Base-by-base conservation (phyloP, 176 grass and related monocot species). In the Avena eriantha region DNA sequence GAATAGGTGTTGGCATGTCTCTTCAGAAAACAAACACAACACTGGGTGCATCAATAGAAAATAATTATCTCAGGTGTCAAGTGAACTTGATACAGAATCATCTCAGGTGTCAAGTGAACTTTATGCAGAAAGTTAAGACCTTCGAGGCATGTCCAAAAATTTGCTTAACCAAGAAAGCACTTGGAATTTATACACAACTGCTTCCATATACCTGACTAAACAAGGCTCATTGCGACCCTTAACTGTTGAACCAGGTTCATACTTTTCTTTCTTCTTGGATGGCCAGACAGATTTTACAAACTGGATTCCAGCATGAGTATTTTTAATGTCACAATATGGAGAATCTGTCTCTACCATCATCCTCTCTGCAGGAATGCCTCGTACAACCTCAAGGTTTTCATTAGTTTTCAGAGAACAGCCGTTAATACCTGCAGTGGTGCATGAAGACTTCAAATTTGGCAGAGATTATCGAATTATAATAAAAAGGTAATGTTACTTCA, bases 291-390 rank as follows among this genome's bases (percentile, higher is more conserved):
- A 98, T 90, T 94, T 98, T 23, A 96, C 90, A 86, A 91, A 96
- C 61, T 93, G 61, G 23, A 91, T 90, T 73, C 92, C 93, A 61
- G 97, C 97, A 91, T 98, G 97, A 76, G 90, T 94, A 78, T 88
- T 98, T 90, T 88, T 98, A 71, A 98, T 96, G 23, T 94, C 97
- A 91, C 97, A 98, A 66, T 98, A 98, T 49, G 97, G 97, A 47
- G 93, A 93, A 78, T 98, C 97, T 49, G 96, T 98, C 59, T 98
- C 96, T 91, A 98, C 86, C 96, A 98, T 96, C 87, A 96, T 90
- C 73, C 88, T 95, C 67, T 94, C 92, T 47, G 86, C 76, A 35
- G 96, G 96, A 98, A 96, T 89, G 65, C 82, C 90, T 84, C 55
- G 82, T 70, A 98, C 63, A 87, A 92, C 94, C 61, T 98, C 88